Conservation (phyloP, 179 eudicot species). For the Gypsophila paniculata region DNA sequence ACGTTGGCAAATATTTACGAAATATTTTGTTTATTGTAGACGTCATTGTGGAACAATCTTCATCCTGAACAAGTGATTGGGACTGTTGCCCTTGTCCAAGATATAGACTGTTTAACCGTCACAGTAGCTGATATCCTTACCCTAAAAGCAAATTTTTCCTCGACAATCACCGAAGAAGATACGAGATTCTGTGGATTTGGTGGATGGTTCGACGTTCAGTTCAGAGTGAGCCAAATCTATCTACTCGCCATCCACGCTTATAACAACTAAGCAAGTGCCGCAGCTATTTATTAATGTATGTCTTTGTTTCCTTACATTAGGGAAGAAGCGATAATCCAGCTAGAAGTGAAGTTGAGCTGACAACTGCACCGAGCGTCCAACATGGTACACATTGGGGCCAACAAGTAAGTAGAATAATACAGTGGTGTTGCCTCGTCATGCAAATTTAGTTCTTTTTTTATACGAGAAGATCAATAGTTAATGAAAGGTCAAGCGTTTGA, state of each 20-base stretch:
- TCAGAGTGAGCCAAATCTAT: constrained; percentile 61
- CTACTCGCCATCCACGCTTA: neutral
- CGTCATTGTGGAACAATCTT: constrained; percentile 90
- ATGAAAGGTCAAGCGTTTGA: too few relatives aligned
- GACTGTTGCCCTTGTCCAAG: constrained; percentile 58
- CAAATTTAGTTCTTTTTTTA: neutral
- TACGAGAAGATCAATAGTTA: too few relatives aligned
- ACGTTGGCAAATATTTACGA: too few relatives aligned
- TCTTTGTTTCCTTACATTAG: constrained; percentile 30
- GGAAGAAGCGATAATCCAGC: constrained; percentile 71
- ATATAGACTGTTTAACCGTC: constrained; percentile 76
- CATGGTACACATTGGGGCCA: constrained; percentile 87
- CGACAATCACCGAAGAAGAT: constrained; percentile 48
- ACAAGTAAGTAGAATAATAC: constrained; percentile 48
- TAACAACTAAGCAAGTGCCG: neutral
- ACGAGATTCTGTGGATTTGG: constrained; percentile 71
- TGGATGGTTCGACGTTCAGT: constrained; percentile 99
- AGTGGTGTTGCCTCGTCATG: neutral
- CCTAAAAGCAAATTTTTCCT: constrained; percentile 48
- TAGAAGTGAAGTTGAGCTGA: constrained; percentile 56
- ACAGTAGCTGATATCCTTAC: constrained; percentile 62
- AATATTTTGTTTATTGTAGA: too few relatives aligned
- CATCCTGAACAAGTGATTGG: constrained; percentile 89
- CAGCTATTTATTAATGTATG: neutral
- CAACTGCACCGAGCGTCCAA: constrained; percentile 75